A percentile compares a stretch with the other conserved stretches of the same genome.
Conservation (phyloP, 2,329 filamentous ascomycete genomes). For the Teratosphaeriaceae sp. region DNA sequence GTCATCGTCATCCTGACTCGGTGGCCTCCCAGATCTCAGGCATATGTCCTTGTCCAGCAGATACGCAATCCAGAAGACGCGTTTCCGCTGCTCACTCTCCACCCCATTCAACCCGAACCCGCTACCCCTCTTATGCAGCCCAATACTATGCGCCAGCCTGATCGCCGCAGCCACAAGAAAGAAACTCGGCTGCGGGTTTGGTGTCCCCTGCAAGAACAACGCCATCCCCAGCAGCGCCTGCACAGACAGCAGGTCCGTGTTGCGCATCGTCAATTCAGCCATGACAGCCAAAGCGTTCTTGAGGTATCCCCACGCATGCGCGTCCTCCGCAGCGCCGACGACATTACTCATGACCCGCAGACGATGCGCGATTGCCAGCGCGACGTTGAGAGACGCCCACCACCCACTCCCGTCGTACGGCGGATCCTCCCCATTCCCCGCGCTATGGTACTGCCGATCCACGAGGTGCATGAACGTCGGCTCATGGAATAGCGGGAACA, state of each 20-base stretch:
- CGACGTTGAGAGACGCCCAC: conserved; percentile 97
- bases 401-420: conserved; percentile 94
- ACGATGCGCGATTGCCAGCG: conserved; percentile 85
- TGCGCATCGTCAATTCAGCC: conserved; percentile 88
- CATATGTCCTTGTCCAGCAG: conserved; percentile 69
- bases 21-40: conserved; percentile 63
- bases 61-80: conserved; percentile 73
- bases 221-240: conserved; percentile 91
- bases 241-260: conserved; percentile 89
- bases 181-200: conserved; percentile 91
- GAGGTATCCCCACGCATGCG: conserved; percentile 89
- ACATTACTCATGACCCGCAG: conserved; percentile 93
- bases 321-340: conserved; percentile 82
- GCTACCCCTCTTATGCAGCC: conserved; percentile 85
- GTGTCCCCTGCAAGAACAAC: conserved; percentile 90
- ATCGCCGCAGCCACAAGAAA: conserved; percentile 88
- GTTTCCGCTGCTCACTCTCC: conserved; percentile 83
- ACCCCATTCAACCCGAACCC: conserved; percentile 90
- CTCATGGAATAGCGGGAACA: conserved; percentile 96
- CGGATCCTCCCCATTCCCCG: no score
- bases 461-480: conserved; percentile 98
- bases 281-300: conserved; percentile 96
- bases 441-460: conserved; percentile 83
- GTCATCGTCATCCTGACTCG: conserved; percentile 68
- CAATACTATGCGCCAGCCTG: conserved; percentile 85